A percentile compares a stretch with the other conserved stretches of the same genome.
Conservation (phyloP, 2,329 filamentous ascomycete genomes). For the Lachnellula willkommii region DNA sequence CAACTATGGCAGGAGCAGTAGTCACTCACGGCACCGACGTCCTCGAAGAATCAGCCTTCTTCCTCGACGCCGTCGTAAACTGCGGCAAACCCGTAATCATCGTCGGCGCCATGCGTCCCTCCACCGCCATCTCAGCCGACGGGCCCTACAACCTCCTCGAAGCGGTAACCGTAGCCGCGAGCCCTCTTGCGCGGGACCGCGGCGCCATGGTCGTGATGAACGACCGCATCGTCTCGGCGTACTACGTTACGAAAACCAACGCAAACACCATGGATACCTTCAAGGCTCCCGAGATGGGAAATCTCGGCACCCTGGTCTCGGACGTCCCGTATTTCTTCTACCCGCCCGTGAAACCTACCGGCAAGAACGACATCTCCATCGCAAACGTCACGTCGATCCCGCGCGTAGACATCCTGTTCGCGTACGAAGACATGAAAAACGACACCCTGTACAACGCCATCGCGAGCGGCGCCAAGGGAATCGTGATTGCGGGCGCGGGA, state of each 20-base stretch:
- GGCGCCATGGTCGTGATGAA: slow-evolving; percentile 58
- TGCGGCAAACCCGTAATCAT: slow-evolving; percentile 54
- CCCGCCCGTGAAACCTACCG: slow-evolving; percentile 43
- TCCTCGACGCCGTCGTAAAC: slow-evolving; percentile 52
- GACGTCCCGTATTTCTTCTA: slow-evolving; percentile 57
- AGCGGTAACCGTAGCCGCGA: slow-evolving; percentile 51
- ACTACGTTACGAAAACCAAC: slow-evolving; percentile 57
- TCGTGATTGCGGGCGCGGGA: slow-evolving; percentile 52
- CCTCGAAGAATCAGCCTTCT: slow-evolving; percentile 59
- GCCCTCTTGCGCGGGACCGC: slow-evolving; percentile 40
- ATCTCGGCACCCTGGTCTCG: slow-evolving; percentile 53
- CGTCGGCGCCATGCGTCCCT: slow-evolving; percentile 59
- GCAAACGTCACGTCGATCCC: slow-evolving; percentile 38
- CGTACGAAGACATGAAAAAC: slow-evolving; percentile 48
- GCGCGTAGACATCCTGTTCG: slow-evolving; percentile 51
- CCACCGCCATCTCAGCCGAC: slow-evolving; percentile 57
- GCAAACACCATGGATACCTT: slow-evolving; percentile 61
- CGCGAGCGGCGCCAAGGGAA: slow-evolving; percentile 45
- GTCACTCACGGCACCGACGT: slow-evolving; percentile 63
- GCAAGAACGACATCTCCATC: slow-evolving; percentile 41
- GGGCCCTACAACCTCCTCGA: slow-evolving; percentile 58
- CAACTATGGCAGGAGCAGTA: slow-evolving; percentile 43
- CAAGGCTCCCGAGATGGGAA: slow-evolving; percentile 50
- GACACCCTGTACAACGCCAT: slow-evolving; percentile 44
- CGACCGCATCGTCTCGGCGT: slow-evolving; percentile 54